Conservation (phyloP, 495 filamentous ascomycete genomes). For the Trichoderma gamsii region DNA sequence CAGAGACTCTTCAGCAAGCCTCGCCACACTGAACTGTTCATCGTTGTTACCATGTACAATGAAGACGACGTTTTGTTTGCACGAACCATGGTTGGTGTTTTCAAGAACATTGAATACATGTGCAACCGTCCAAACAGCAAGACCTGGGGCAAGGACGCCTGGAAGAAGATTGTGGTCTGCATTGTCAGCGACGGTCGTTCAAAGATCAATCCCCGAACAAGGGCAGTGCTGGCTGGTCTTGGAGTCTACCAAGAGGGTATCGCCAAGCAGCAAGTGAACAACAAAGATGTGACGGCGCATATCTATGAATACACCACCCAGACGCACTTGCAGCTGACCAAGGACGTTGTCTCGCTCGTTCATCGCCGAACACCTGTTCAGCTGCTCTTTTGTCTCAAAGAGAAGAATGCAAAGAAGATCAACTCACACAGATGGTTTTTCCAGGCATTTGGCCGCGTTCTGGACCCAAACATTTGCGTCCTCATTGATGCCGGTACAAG, state of each 20-base stretch:
- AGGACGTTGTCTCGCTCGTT: conserved; percentile 76
- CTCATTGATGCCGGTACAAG: conserved; percentile 94
- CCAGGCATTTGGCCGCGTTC: conserved; percentile 87
- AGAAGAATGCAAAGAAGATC: conserved; percentile 99
- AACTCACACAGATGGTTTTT: conserved; percentile 99
- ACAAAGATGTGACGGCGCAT: conserved; percentile 94
- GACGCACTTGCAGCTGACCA: conserved; percentile 79
- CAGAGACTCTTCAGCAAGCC: conserved; percentile 92
- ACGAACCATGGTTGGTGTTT: conserved; percentile 91
- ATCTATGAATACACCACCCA: conserved; percentile 99
- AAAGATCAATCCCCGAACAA: conserved; percentile 92
- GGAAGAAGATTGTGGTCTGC: conserved; percentile 99
- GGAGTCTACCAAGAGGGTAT: conserved; percentile 98
- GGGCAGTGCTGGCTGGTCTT: conserved; percentile 84
- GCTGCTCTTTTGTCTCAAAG: conserved; percentile 97
- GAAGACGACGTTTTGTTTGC: conserved; percentile 97
- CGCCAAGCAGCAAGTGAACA: conserved; percentile 95
- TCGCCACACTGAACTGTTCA: conserved; percentile 92
- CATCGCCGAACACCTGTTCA: conserved; percentile 78
- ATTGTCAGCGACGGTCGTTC: conserved; percentile 96
- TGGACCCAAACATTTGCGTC: conserved; percentile 95
- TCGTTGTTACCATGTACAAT: conserved; percentile 98
- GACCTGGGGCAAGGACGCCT: conserved; percentile 97
- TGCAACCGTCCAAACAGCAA: conserved; percentile 83
- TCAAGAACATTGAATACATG: conserved; percentile 98